Base-by-base conservation (phyloP, 1,139 yeast genomes). In the Debaryomyces fabryi region DNA sequence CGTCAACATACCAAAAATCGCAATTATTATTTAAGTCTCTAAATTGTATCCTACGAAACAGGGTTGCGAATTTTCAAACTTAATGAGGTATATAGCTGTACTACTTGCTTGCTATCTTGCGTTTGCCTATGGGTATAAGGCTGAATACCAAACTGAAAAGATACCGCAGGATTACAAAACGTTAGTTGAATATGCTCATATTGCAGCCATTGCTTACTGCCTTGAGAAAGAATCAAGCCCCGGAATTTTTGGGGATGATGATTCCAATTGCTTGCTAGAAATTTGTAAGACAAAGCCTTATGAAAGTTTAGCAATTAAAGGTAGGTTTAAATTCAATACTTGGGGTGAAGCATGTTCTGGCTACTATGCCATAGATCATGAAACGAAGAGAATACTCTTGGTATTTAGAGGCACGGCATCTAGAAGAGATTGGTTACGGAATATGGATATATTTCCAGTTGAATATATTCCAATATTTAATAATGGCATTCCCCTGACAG, bases 391-490 rank as follows among this genome's bases (percentile, higher is more conserved):
- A 52, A 63, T 85, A 27, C 49, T 75, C 48, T 56, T 79, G 51
- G 71, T 67, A 32, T 80, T 83, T 50, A 72, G 88, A 62, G 89
- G 90, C 2, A 80, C 87, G 0, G 70, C 82, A 1, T 73, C 85
- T 5, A 62, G 69, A 8, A 71, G 76, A 39, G 92, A 85, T 57
- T 79, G 87, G 83, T 52, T 73, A 16, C 72, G 81, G 36, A 83
- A 84, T 65, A 64, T 83, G 42, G 72, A 74, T 46, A 67, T 75
- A 35, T 49, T 69, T 9, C 82, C 82, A 0, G 69, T 70, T 0
- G 53, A 56, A 1, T 79, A 71, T 56, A 58, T 49, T 45, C 83
- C 81, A 8, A 62, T 69, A 32, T 56, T 58, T 15, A 52, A 53
- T 16, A 39, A 42, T 6, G 49, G 48, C 18, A 18, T 23, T 1